Base-by-base conservation (phyloP, 1,284 basidiomycete genomes). In the Pholiota adiposa region DNA sequence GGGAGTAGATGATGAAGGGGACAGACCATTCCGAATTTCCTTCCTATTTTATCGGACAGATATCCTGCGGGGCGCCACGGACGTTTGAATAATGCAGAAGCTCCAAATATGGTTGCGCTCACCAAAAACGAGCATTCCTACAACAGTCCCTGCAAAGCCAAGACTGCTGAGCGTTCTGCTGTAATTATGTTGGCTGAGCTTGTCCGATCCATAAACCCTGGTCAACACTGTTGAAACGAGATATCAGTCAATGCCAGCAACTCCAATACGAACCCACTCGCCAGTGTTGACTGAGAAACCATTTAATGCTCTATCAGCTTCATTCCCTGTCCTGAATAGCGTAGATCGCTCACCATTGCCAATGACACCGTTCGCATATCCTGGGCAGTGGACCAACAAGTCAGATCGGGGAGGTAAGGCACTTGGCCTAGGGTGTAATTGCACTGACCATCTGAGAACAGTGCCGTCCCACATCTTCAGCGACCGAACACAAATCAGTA, bases 11-110 rank as follows among this genome's bases (percentile, higher is more conserved):
- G n/a, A 41, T 54, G 19, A 50, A 38, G 21, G 19, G 9, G 2
- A 65, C 82, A 65, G 63, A 89, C 87, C 93, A 94, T 95, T 59
- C 94, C 93, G 67, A 89, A 89, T 70, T 96, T 96, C 56, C 96
- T 86, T 7, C 95, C 95, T 58, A 95, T 68, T 71, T 90, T 92
- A 73, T 97, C 96, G 7, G 91, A 92, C 58, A 95, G 75, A 70
- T 87, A 93, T 23, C 81, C 81, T 79, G 52, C 40, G n/a, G 14
- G 16, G 8, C 14, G 6, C 9, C 21, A 29, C 11, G 3, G 27
- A 2, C 19, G 1, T 50, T 31, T n/a, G 23, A 38, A 46, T 50
- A 43, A 12, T 4, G 19, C 31, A 16, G 23, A 14, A 50, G 21
- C 33, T 48, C 31, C 8, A 40, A 19, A 19, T 34, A 23, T 2